Evolutionary conservation across 2,329 filamentous ascomycete genomes (phyloP), one percentile per base, ranked within the genome.

Genomic region (Penicillium sp.): DNA sequence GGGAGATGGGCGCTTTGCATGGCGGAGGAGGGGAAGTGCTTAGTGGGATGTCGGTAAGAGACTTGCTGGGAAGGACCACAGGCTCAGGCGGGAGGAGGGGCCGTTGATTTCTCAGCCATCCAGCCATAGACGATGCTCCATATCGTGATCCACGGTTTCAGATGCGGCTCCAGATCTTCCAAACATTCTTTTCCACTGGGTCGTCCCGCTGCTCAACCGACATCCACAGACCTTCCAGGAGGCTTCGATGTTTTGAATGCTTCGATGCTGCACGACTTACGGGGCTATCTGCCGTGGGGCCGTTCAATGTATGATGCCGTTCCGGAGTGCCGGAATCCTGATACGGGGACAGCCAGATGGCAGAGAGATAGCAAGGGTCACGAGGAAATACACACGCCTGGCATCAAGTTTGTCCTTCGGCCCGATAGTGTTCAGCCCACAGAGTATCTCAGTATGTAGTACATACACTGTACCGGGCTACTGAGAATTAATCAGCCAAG

Each of bases 111-210:
- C 20, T 50, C 6, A n/a, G 17, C 28, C 6, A 12, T 50, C 48
- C 34, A 50, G 28, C 28, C 41, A 54, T 22, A n/a, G 15, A 25
- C 31, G 41, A 22, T 37, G 11, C 28, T 8, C 8, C 20, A 38
- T 1, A 8, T 31, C 1, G 28, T 45, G 52, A 45, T 25, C 52
- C 52, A 45, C 34, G 52, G 52, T 55, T 55, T 55, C 52, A 55
- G 17, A n/a, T 22, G 42, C 52, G 52, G 52, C 52, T 55, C 52
- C 52, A 47, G 52, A 55, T 45, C 41, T 55, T 47, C 52, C 52
- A 47, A 17, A 55, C 39, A 55, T 45, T 45, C 31, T 31, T 43
- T 37, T 31, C 37, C 39, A 31, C 34, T 17, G 52, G 52, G 28
- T 55, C 52, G 11, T 55, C 22, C 31, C 39, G 39, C 20, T 10